Evolutionary conservation across 768 basidiomycete species (phyloP), one percentile per base, ranked within the genome.

Genomic region (Pluteus cervinus): DNA sequence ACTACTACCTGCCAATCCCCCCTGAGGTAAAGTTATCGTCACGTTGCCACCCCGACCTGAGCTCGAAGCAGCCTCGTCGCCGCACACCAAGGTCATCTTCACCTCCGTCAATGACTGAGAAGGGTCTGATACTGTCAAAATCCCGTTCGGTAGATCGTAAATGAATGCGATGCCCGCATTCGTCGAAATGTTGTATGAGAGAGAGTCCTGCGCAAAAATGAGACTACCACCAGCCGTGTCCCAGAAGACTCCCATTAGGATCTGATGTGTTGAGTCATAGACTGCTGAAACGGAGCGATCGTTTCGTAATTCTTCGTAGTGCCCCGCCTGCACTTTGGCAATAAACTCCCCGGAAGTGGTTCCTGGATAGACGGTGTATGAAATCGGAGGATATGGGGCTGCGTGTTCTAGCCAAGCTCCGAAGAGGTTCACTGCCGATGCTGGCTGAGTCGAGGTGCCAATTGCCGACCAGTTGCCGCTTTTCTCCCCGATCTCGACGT

Each of bases 81-180:
- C 52, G 7, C 65, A 39, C 9, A 37, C 46, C 36, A 79, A 43
- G 2, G 55, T 61, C 33, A 79, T 44, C 18, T 58, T 50, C 1
- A 72, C 51, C 2, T 51, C 44, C 5, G 44, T 36, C 17, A 75
- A 47, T 0, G 63, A 63, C 50, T 86, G 82, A 2, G 78, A 78
- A 4, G 82, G 83, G 52, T 86, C 82, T 1, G 81, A 72, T 9
- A 82, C 66, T 0, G 71, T 73, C 22, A 86, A 44, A 16, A 58
- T 60, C 24, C 70, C 63, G 2, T 62, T 57, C 8, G 57, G 45
- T 15, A 66, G 29, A 10, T 63, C 52, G 42, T 71, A 71, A 6
- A 76, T 63, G 10, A 79, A 37, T 2, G 62, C 65, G 4, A 64
- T 50, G 15, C 71, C 73, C 7, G 57, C 68, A 28, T 60, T 65